Evolutionary conservation across 1,139 yeast species (phyloP).

Genomic region (Lodderomyces beijingensis): DNA sequence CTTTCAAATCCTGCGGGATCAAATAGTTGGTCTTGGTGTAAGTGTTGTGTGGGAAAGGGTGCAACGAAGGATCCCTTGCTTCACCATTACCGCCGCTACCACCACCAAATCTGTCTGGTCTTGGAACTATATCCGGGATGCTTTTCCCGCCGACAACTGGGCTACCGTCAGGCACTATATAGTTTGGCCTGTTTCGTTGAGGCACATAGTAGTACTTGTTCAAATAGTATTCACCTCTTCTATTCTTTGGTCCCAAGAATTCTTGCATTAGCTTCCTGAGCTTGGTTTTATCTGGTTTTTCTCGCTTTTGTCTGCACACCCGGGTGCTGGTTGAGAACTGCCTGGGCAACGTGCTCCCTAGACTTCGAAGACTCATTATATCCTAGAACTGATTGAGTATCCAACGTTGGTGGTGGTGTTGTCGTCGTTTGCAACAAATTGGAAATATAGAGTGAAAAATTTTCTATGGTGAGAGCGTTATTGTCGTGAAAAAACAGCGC

Average conservation of each 20-base stretch:
- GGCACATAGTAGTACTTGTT: slow-evolving; percentile 78
- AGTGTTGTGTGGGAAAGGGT: slow-evolving; percentile 78
- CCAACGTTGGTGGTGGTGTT: background rate
- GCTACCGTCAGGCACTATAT: slow-evolving; percentile 58
- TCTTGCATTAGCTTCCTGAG: slow-evolving; percentile 12
- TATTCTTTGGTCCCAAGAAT: slow-evolving; percentile 79
- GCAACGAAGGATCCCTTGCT: slow-evolving; percentile 34
- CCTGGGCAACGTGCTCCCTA: no score
- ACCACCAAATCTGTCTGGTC: slow-evolving; percentile 1
- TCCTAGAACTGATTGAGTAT: no score
- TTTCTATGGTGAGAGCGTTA: background rate
- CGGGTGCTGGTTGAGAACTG: slow-evolving; percentile 6
- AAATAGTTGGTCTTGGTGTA: slow-evolving; percentile 64
- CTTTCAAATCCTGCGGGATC: slow-evolving; percentile 56
- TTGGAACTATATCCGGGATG: slow-evolving; percentile 11
- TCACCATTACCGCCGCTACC: background rate
- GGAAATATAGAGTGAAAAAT: background rate
- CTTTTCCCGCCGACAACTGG: slow-evolving; percentile 21
- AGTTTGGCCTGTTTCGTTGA: slow-evolving; percentile 69
- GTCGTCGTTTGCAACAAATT: no score
- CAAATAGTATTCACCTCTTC: slow-evolving; percentile 74
- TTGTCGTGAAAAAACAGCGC: no score
- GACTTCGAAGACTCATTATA: no score
- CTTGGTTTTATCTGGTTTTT: slow-evolving; percentile 8
- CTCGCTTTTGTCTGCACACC: slow-evolving; percentile 7